A percentile compares a stretch with the other conserved stretches of the same genome.
Evolutionary conservation across 2,329 filamentous ascomycete genomes (phyloP).

Genomic region (Magnaporthiopsis rhizophila): DNA sequence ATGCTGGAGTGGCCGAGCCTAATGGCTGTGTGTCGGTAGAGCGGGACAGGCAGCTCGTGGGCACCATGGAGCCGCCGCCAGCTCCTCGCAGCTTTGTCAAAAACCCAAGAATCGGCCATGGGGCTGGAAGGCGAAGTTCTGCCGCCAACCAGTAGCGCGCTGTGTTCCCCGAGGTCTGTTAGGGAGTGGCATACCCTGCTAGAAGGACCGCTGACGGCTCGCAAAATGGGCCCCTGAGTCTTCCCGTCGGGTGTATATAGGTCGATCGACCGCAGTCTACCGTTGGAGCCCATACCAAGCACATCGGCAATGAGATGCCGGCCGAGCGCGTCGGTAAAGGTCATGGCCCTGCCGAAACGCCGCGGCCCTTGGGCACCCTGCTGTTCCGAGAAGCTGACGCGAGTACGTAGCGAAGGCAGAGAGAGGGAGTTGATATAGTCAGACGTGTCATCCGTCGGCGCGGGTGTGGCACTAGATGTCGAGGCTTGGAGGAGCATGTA

Average conservation of each 20-base stretch:
- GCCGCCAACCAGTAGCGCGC: constrained; percentile 65
- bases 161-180: constrained; percentile 51
- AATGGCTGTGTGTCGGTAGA: constrained; percentile 68
- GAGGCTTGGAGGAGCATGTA: constrained; percentile 71
- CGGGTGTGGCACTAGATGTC: constrained; percentile 17
- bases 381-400: constrained; percentile 17
- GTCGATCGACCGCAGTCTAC: constrained; percentile 41
- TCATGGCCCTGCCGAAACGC: constrained; percentile 52
- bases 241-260: constrained; percentile 28
- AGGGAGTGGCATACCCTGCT: constrained; percentile 68
- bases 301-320: constrained; percentile 35
- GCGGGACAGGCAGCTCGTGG: constrained; percentile 57
- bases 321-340: constrained; percentile 28
- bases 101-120: constrained; percentile 69
- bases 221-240: constrained; percentile 1
- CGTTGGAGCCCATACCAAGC: constrained; percentile 36
- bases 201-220: constrained; percentile 26
- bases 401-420: constrained; percentile 7
- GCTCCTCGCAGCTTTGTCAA: constrained; percentile 38
- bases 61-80: constrained; percentile 52
- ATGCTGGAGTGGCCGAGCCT: constrained; percentile 38
- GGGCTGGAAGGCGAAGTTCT: constrained; percentile 65
- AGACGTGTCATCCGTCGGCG: background rate
- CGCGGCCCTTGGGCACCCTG: constrained; percentile 37
- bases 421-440: background rate